Evolutionary conservation across 1,139 yeast genomes (phyloP).

Genomic region (Zygoascus hellenicus): DNA sequence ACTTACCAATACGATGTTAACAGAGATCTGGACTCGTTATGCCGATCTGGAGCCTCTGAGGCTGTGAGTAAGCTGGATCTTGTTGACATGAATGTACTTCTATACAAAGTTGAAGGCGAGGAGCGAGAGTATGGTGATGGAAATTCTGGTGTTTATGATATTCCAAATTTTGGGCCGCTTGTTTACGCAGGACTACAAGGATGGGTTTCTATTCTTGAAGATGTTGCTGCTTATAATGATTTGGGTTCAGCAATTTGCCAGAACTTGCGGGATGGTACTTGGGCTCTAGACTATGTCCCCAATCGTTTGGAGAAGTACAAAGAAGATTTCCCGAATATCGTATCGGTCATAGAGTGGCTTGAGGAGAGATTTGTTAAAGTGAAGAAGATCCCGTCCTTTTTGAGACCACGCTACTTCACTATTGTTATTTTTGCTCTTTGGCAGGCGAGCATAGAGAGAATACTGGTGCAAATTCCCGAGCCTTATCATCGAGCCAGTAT

Average conservation of each 20-base stretch:
- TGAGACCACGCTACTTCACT: constrained; percentile 84
- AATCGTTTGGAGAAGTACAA: constrained; percentile 56
- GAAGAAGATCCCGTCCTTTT: constrained; percentile 63
- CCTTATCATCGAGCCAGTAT: constrained; percentile 56
- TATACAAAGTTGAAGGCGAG: constrained; percentile 79
- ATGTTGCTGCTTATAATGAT: constrained; percentile 62
- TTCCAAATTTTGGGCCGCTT: constrained; percentile 68
- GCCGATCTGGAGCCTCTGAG: constrained; percentile 67
- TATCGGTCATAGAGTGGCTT: constrained; percentile 63
- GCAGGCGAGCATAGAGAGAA: constrained; percentile 68
- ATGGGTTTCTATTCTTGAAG: constrained; percentile 68
- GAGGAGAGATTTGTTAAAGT: constrained; percentile 58
- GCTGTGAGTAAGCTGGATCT: constrained; percentile 59
- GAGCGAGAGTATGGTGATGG: constrained; percentile 80
- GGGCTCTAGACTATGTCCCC: constrained; percentile 82
- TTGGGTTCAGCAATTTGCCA: constrained; percentile 78
- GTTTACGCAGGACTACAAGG: constrained; percentile 92
- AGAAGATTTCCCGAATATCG: constrained; percentile 42
- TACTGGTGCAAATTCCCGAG: constrained; percentile 51
- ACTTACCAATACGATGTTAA: constrained; percentile 58
- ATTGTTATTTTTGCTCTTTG: constrained; percentile 74
- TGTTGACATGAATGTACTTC: constrained; percentile 65
- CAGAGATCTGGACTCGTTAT: constrained; percentile 53
- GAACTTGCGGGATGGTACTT: constrained; percentile 73
- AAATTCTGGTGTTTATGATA: constrained; percentile 58